phyloP scores from a whole-genome alignment of 495 filamentous ascomycete species.

The Aspergillus wentii region DNA sequence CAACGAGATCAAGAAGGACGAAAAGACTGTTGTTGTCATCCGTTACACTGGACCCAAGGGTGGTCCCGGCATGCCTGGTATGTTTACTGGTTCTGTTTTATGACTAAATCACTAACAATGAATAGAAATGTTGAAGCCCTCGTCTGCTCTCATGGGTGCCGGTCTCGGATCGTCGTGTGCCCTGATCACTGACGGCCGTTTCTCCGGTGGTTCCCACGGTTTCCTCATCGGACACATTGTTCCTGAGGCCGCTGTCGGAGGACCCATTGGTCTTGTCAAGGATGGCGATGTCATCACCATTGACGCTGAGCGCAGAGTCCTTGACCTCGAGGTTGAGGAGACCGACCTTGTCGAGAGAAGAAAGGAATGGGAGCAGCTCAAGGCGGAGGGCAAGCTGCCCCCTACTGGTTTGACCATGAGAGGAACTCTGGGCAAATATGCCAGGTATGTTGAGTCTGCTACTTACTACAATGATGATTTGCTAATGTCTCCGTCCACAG shows the following conservation, averaged over 20 bases:
- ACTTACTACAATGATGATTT: background rate
- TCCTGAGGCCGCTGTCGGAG: conserved; percentile 54
- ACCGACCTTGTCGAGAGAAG: conserved; percentile 61
- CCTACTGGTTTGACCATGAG: conserved; percentile 49
- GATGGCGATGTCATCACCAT: conserved; percentile 55
- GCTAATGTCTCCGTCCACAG: no score
- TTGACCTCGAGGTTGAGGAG: conserved; percentile 47
- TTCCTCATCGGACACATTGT: conserved; percentile 53
- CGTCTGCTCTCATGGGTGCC: conserved; percentile 87
- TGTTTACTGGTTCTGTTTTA: conserved; percentile 14
- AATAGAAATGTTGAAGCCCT: conserved; percentile 77
- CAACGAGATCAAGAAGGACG: conserved; percentile 87
- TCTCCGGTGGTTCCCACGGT: conserved; percentile 46
- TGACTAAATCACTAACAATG: conserved; percentile 1
- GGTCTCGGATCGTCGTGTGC: conserved; percentile 64
- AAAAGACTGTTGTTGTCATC: conserved; percentile 97
- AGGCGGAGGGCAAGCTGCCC: conserved; percentile 29
- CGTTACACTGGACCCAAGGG: conserved; percentile 95
- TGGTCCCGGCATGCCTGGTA: conserved; percentile 87
- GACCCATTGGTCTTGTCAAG: conserved; percentile 50
- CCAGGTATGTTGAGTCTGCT: conserved; percentile 25
- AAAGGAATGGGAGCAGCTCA: conserved; percentile 51
- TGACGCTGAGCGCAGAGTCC: conserved; percentile 44
- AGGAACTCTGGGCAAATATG: conserved; percentile 91
- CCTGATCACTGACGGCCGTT: conserved; percentile 43